Base-by-base conservation (phyloP, 176 grass and related monocot genomes). In the Bromus sterilis region DNA sequence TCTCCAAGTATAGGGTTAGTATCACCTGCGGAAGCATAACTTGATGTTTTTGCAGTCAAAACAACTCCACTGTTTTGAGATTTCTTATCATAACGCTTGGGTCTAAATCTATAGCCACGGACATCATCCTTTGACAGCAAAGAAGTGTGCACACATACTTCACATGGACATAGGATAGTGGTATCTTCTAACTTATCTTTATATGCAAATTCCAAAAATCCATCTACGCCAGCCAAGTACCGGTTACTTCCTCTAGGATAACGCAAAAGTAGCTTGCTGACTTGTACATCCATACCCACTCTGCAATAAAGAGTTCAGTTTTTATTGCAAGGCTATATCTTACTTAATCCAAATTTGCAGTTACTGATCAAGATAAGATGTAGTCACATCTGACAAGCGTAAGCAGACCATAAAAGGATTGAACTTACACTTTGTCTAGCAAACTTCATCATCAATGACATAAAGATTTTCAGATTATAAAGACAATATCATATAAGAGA, bases 131-230 rank as follows among this genome's bases (percentile, higher is more conserved):
- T 49, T 29, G 41, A 73, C 16, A 31, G 5, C 28, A 73, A 14
- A 32, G 0, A 11, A 55, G 29, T 55, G 18, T 75, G 46, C 29
- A 75, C 10, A 7, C 71, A 75, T 26, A 8, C 18, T 26, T 30
- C 69, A 64, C 58, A 63, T 31, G 76, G 76, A 63, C 76, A 78
- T 44, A 30, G 26, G 60, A 78, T 78, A 9, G 60, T 44, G 25
- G 37, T 44, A 44, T 63, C 36, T 63, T 40, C 2, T 9, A 6
- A 16, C 37, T 62, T 78, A 78, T 78, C n/a, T 78, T 78, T 63
- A 30, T 43, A 78, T 61, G 25, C 76, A 63, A 44, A 78, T 78
- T 46, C 37, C 29, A 78, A 25, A 78, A 44, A 78, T 44, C 57
- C 25, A n/a, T 78, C 37, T 78, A 78, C 25, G 18, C 76, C 76